Evolutionary conservation across 2,329 filamentous ascomycete genomes (phyloP).

Genomic region (Phaeosphaeria sp.): DNA sequence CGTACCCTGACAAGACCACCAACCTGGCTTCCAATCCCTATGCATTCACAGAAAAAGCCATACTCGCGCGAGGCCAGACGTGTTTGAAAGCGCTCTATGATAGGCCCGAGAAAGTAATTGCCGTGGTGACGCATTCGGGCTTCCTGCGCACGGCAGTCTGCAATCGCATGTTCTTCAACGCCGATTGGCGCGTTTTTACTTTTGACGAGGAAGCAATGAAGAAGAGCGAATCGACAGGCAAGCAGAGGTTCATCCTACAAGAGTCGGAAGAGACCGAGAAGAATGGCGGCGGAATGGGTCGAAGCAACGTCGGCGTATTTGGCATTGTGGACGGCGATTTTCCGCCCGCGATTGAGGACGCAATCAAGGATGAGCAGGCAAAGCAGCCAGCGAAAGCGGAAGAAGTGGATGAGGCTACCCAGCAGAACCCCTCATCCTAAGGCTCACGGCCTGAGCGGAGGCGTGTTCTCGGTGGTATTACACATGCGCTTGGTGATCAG

Average conservation of each 20-base stretch:
- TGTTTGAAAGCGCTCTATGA: constrained; percentile 58
- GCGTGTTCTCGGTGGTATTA: background rate
- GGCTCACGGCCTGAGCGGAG: background rate
- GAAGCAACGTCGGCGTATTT: constrained; percentile 51
- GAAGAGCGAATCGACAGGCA: constrained; percentile 45
- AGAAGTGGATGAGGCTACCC: constrained; percentile 21
- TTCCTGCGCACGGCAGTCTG: constrained; percentile 66
- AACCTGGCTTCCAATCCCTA: constrained; percentile 51
- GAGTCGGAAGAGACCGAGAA: constrained; percentile 59
- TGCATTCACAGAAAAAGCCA: constrained; percentile 59
- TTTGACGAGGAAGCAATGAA: constrained; percentile 58
- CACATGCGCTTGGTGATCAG: background rate
- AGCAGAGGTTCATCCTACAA: constrained; percentile 50
- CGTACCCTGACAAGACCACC: constrained; percentile 69
- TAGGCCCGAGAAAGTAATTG: constrained; percentile 66
- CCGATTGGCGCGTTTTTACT: constrained; percentile 69
- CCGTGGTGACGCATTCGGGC: constrained; percentile 70
- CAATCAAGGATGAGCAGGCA: constrained; percentile 11
- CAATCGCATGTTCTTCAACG: constrained; percentile 61
- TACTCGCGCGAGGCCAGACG: constrained; percentile 62
- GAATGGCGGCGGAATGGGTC: constrained; percentile 58
- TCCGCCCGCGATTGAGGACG: constrained; percentile 26
- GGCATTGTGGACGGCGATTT: constrained; percentile 33
- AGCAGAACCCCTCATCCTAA: constrained; percentile 16
- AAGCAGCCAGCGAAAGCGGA: constrained; percentile 14